A percentile compares a stretch with the other conserved stretches of the same genome.
These are phyloP conservation scores for Metschnikowia lochheadii DNA, from an alignment of 805 yeast species.

Conservation along the genomic window DNA sequence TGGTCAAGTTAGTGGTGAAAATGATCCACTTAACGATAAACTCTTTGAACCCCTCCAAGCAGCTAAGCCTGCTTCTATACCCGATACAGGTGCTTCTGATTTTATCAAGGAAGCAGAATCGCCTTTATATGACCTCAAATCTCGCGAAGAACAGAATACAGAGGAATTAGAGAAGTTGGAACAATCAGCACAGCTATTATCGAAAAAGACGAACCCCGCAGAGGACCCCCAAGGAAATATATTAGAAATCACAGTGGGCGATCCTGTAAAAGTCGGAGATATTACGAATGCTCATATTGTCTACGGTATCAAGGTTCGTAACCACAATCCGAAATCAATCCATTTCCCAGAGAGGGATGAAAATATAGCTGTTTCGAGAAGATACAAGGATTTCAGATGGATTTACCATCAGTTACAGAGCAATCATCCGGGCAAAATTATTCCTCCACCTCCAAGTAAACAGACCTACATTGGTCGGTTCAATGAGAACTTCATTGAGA, in stretches of 20 bases:
- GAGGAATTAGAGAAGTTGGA: conserved; percentile 1
- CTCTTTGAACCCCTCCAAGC: not conserved
- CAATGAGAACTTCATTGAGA: conserved; percentile 84
- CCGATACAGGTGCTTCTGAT: conserved; percentile 24
- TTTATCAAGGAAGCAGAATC: conserved; percentile 46
- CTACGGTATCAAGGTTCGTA: conserved; percentile 67
- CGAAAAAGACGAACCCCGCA: conserved; percentile 4
- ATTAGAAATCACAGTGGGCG: conserved; percentile 73
- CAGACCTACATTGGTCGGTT: conserved; percentile 92
- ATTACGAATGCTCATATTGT: conserved; percentile 84
- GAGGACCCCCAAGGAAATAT: conserved; percentile 18
- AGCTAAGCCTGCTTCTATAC: conserved; percentile 1
- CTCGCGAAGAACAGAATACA: conserved; percentile 18
- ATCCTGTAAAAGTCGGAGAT: conserved; percentile 90
- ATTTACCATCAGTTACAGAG: conserved; percentile 80
- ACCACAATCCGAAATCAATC: conserved; percentile 39
- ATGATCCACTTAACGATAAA: conserved; percentile 26
- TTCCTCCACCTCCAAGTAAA: conserved; percentile 92
- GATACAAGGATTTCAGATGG: conserved; percentile 94
- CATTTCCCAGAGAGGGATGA: conserved; percentile 14
- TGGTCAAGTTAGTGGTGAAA: conserved; percentile 9
- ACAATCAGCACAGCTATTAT: conserved; percentile 11
- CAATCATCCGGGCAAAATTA: conserved; percentile 83
- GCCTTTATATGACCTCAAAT: conserved; percentile 47
- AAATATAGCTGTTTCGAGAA: conserved; percentile 54